phyloP scores from a whole-genome alignment of 768 basidiomycete species.

The Boletus reticuloceps region DNA sequence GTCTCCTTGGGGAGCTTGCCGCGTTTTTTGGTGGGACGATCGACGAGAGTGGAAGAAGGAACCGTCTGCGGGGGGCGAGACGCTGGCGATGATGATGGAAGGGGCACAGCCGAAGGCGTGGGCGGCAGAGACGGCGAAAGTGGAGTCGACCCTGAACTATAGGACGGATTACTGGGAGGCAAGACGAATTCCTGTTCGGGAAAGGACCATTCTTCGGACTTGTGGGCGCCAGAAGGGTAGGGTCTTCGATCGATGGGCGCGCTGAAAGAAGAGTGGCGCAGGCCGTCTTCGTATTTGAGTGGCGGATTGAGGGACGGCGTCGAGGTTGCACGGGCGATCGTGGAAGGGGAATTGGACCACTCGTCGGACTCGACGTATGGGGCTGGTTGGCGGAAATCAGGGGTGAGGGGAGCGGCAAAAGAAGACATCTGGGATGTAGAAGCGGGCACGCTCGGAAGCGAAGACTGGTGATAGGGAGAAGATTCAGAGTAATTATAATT shows the following conservation, averaged over 20 bases:
- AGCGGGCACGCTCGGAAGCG: slow-evolving; percentile 51
- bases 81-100: slow-evolving; percentile 40
- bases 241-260: slow-evolving; percentile 49
- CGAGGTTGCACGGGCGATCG: slow-evolving; percentile 66
- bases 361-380: slow-evolving; percentile 46
- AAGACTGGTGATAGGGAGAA: slow-evolving; percentile 48
- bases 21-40: slow-evolving; percentile 77
- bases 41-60: slow-evolving; percentile 59
- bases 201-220: slow-evolving; percentile 74
- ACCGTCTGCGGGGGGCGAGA: slow-evolving; percentile 54
- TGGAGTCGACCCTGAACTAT: slow-evolving; percentile 32
- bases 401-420: slow-evolving; percentile 46
- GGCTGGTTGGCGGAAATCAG: slow-evolving; percentile 45
- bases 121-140: slow-evolving; percentile 42
- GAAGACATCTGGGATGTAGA: slow-evolving; percentile 50
- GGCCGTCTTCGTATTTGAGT: slow-evolving; percentile 68
- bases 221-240: slow-evolving; percentile 41
- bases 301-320: slow-evolving; percentile 48
- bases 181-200: slow-evolving; percentile 58
- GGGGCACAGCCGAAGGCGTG: slow-evolving; percentile 31
- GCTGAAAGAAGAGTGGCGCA: slow-evolving; percentile 69
- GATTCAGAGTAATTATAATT: slow-evolving; percentile 41
- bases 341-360: slow-evolving; percentile 54
- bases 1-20: slow-evolving; percentile 90
- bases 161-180: slow-evolving; percentile 25